phyloP scores from a whole-genome alignment of 2,329 filamentous ascomycete genomes.

The Pseudofabraea citricarpa region DNA sequence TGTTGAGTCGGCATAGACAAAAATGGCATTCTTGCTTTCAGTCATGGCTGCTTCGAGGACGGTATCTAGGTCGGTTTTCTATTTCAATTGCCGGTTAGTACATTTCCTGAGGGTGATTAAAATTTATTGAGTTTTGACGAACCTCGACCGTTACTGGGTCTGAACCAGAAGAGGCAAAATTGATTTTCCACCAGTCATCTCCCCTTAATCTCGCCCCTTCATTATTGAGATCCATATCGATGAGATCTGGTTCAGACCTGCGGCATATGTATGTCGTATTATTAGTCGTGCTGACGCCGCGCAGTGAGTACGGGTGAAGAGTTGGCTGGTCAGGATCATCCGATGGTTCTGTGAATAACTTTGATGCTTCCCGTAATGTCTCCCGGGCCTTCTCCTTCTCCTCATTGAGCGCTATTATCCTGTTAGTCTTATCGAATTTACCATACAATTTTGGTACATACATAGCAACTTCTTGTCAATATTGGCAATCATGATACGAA shows the following conservation, averaged over 20 bases:
- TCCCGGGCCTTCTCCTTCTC: conserved; percentile 24
- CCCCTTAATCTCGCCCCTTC: conserved; percentile 14
- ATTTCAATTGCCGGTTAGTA: conserved; percentile 6
- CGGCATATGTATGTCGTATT: conserved; percentile 47
- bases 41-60: conserved; percentile 42
- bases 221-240: conserved; percentile 34
- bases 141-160: conserved; percentile 46
- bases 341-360: conserved; percentile 30
- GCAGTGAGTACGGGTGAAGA: conserved; percentile 39
- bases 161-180: conserved; percentile 34
- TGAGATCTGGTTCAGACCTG: conserved; percentile 35
- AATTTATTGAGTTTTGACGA: conserved; percentile 15
- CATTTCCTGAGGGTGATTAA: neutral
- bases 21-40: conserved; percentile 41
- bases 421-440: too few relatives aligned
- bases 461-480: conserved; percentile 28
- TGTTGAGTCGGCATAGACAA: conserved; percentile 50
- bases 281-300: conserved; percentile 43
- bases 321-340: conserved; percentile 15
- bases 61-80: conserved; percentile 44
- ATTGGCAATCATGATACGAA: conserved; percentile 22
- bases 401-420: conserved; percentile 18
- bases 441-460: too few relatives aligned
- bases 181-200: conserved; percentile 54
- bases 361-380: conserved; percentile 32